Conservation (phyloP, 352 stramenopile species). For the Pythium coloratum region DNA sequence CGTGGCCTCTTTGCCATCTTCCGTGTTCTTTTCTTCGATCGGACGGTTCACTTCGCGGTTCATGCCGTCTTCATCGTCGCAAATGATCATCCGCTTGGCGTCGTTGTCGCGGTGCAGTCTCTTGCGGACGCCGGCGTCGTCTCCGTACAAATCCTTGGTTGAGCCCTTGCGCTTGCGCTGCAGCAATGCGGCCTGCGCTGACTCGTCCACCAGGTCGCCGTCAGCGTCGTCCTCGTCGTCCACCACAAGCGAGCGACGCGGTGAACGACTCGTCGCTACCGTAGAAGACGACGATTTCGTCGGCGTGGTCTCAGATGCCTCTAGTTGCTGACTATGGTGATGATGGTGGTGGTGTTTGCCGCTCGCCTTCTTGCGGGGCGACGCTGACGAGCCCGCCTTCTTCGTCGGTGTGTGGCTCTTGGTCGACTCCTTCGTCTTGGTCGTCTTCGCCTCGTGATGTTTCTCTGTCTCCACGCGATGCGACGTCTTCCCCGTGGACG, state of each 20-base stretch:
- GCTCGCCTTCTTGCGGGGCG: conserved; percentile 23
- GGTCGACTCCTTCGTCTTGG: conserved; percentile 25
- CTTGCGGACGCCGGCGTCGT: conserved; percentile 32
- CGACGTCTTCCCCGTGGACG: background rate
- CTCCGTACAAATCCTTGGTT: conserved; percentile 51
- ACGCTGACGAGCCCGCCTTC: conserved; percentile 19
- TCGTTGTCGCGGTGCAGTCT: conserved; percentile 40
- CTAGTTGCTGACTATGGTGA: conserved; percentile 13
- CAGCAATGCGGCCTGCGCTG: background rate
- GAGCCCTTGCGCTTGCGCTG: conserved; percentile 28
- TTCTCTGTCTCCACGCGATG: background rate
- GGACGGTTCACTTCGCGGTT: conserved; percentile 21
- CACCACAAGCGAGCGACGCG: conserved; percentile 16
- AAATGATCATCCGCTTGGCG: conserved; percentile 76
- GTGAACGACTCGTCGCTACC: conserved; percentile 8
- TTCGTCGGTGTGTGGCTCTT: conserved; percentile 19
- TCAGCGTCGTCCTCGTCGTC: conserved; percentile 32
- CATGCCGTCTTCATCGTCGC: conserved; percentile 71
- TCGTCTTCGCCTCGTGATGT: conserved; percentile 22
- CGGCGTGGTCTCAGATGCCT: conserved; percentile 3
- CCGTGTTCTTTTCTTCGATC: conserved; percentile 65
- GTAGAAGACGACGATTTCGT: background rate
- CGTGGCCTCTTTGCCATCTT: conserved; percentile 75
- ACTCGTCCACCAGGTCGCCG: conserved; percentile 15
- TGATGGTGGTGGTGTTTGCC: conserved; percentile 22